A percentile compares a stretch with the other conserved stretches of the same genome.
Conservation (phyloP, 2,329 filamentous ascomycete genomes). For the Phialophora verrucosa region DNA sequence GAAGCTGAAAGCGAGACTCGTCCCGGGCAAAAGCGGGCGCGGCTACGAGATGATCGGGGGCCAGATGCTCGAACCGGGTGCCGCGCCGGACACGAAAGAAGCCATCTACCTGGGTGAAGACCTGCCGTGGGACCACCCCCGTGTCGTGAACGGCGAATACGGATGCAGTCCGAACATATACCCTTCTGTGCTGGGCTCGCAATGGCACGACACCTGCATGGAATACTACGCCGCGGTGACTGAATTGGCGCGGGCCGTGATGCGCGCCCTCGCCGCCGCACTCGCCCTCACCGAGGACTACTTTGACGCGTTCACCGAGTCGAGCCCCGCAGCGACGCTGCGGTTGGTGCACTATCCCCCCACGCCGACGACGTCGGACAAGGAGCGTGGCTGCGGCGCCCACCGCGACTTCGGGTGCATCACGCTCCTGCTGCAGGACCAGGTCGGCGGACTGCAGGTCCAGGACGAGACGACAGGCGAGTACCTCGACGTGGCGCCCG, state of each 20-base stretch:
- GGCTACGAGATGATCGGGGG: constrained; percentile 50
- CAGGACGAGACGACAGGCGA: constrained; percentile 46
- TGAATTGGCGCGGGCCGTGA: constrained; percentile 32
- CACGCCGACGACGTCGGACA: constrained; percentile 20
- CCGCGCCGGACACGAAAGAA: constrained; percentile 32
- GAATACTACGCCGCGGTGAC: constrained; percentile 33
- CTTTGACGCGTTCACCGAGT: constrained; percentile 38
- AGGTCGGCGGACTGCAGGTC: constrained; percentile 42
- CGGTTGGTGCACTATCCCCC: constrained; percentile 41
- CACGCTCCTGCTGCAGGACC: constrained; percentile 44
- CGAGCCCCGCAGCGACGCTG: constrained; percentile 38
- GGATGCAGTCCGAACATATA: constrained; percentile 19
- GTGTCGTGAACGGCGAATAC: constrained; percentile 17
- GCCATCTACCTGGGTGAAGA: constrained; percentile 29
- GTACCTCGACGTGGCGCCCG: constrained; percentile 55
- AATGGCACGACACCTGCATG: constrained; percentile 25
- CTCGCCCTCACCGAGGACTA: constrained; percentile 32
- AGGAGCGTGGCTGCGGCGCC: constrained; percentile 38
- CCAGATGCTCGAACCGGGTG: constrained; percentile 32
- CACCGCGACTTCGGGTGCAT: constrained; percentile 46
- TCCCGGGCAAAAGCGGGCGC: constrained; percentile 35
- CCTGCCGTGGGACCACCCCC: constrained; percentile 19
- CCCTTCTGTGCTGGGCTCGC: neutral
- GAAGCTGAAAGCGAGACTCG: constrained; percentile 37
- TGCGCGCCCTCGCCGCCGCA: constrained; percentile 31